Evolutionary conservation across 768 basidiomycete species (phyloP), one percentile per base, ranked within the genome.

Genomic region (Trametopsis cervina): DNA sequence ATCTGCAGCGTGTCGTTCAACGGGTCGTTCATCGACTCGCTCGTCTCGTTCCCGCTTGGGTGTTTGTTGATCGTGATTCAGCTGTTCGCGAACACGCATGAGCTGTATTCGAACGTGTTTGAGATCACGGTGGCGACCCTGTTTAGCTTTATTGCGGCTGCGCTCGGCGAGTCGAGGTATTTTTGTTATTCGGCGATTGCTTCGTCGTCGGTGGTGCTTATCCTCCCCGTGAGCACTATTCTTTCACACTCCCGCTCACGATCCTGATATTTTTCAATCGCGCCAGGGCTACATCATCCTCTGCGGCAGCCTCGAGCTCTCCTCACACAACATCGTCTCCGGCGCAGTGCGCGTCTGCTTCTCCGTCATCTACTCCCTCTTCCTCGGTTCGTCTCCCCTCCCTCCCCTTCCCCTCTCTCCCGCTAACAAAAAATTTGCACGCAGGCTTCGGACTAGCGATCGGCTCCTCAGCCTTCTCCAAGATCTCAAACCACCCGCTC

Each of bases 281-380:
- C 27, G 51, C 29, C 48, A 70, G 67, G 84, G 85, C 5, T 83
- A 83, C 51, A 77, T 85, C 43, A 79, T 86, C 9, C 73, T 86
- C 12, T 75, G 71, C 56, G 91, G 85, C 42, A 75, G 82, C 10
- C 77, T 92, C 24, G 90, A 92, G 60, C 66, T 91, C 18, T 78
- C 87, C 50, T 84, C 87, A 2, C 77, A 88, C 15, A 87, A 86
- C 52, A 83, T 94, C 57, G 80, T 90, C 24, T 73, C 87, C 0
- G 89, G 91, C n/a, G 83, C 87, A 10, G 89, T 92, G 25, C 75
- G 88, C 33, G 71, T 92, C 13, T 86, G 85, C 55, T 92, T 86
- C 57, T 77, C 86, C 21, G 71, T 87, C 44, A 74, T 86, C 48
- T 93, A 92, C 59, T 81, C 85, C n/a, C 69, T 83, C 15, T 83